phyloP scores from a whole-genome alignment of 2,329 filamentous ascomycete species.

The Colletotrichum spinosum region DNA sequence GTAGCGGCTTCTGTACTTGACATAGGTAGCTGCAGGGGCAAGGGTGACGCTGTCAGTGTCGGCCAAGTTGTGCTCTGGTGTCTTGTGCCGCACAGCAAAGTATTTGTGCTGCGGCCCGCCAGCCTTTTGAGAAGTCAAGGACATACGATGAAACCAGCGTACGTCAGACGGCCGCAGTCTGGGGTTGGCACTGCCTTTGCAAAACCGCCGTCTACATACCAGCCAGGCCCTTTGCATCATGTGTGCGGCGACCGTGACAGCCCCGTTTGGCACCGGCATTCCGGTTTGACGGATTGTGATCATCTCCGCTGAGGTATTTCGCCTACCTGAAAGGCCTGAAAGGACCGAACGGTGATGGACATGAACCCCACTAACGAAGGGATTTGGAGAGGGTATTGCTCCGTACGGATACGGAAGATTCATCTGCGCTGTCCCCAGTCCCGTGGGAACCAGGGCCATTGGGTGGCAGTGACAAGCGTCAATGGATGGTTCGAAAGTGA shows the following conservation, averaged over 20 bases:
- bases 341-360: constrained; percentile 23
- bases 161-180: constrained; percentile 13
- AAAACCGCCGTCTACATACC: too few species aligned
- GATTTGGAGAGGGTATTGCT: constrained; percentile 12
- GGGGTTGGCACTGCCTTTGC: constrained; percentile 2
- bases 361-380: constrained; percentile 31
- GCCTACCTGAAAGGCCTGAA: constrained; percentile 32
- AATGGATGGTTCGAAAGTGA: constrained; percentile 14
- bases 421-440: constrained; percentile 8
- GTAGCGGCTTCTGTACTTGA: too few species aligned
- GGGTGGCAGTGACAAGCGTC: constrained; percentile 11
- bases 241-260: not conserved
- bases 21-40: constrained; percentile 8
- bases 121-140: too few species aligned
- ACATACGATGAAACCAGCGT: constrained; percentile 15
- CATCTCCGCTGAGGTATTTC: constrained; percentile 27
- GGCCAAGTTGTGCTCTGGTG: not conserved
- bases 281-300: constrained; percentile 35
- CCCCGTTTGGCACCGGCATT: constrained; percentile 16
- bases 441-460: constrained; percentile 13
- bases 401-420: constrained; percentile 9
- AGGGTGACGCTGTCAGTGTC: constrained; percentile 25
- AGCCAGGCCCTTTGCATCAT: not conserved
- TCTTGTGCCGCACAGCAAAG: not conserved
- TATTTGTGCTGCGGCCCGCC: not conserved